Base-by-base conservation (phyloP, 768 basidiomycete genomes). In the Boletus reticuloceps region DNA sequence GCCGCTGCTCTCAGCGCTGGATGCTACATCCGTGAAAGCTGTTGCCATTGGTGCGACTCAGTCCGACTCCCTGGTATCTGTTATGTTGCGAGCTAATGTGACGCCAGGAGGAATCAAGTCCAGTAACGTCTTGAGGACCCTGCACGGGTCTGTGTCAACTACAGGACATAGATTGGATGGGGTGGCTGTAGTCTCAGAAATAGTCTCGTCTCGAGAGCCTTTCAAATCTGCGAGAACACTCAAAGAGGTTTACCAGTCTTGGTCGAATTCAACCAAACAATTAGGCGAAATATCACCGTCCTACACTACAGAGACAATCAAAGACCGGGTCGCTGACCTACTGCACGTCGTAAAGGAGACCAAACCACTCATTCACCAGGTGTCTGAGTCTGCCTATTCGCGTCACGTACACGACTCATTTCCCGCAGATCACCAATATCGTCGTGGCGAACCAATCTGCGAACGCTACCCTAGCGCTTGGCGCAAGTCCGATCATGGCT, bases 401-500 rank as follows among this genome's bases (percentile, higher is more conserved):
- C 14, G 9, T 50, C 31, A 14, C 32, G 45, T 12, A 16, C 41
- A 20, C 1, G 1, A 8, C 58, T 57, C 49, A 58, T 32, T 41
- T 22, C 46, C 31, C 20, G 6, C 51, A 94, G 91, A 94, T 96
- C 56, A 95, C 94, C 5, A 93, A 96, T 64, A 85, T 78, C 19
- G 94, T 97, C 16, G 92, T 93, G 31, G 83, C 86, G 19, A 94
- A 86, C 19, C 94, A 95, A 73, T 91, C 88, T 6, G 93, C 94
- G 20, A 97, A 96, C 66, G 81, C 89, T 2, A 96, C 94, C 2
- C 79, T 98, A 7, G 91, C 93, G 0, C 64, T 97, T 5, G 89
- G 90, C 17, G 93, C 85, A 14, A 94, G 91, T 55, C 95, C 95
- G 0, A 94, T 98, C 66, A 98, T 98, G 95, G 90, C 94, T 4